Evolutionary conservation across 345 rosid genomes (phyloP).

Genomic region (Populus nigra): DNA sequence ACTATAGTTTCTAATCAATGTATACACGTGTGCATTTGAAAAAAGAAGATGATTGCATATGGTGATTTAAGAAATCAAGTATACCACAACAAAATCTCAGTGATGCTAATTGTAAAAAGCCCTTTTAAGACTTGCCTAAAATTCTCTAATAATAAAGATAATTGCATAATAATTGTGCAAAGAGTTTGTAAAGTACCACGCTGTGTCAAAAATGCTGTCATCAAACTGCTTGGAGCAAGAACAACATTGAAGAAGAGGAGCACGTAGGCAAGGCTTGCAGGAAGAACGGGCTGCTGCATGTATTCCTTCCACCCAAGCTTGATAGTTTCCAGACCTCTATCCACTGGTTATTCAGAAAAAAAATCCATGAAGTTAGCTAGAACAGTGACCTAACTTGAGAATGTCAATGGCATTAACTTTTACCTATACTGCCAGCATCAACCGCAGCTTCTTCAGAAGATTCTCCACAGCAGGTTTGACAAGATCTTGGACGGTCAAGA

Average conservation of each 20-base stretch:
- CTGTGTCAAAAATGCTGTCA: slow-evolving; percentile 94
- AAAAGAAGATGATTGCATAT: neutral
- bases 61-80: neutral
- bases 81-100: neutral
- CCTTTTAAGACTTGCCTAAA: neutral
- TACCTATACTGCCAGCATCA: slow-evolving; percentile 50
- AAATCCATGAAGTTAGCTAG: slow-evolving; percentile 3
- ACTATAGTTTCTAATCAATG: neutral
- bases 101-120: neutral
- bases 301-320: slow-evolving; percentile 97
- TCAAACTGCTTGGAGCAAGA: slow-evolving; percentile 87
- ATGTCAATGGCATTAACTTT: slow-evolving; percentile 1
- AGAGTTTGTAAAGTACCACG: slow-evolving; percentile 44
- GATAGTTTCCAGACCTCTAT: slow-evolving; percentile 65
- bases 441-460: slow-evolving; percentile 29
- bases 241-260: slow-evolving; percentile 83
- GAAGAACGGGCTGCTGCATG: slow-evolving; percentile 87
- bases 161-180: neutral
- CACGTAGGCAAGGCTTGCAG: slow-evolving; percentile 91
- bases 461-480: slow-evolving; percentile 42
- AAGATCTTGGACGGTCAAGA: slow-evolving; percentile 74
- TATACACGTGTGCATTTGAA: neutral
- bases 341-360: slow-evolving; percentile 33
- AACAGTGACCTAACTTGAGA: neutral
- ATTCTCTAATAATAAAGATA: neutral